Evolutionary conservation across 2,329 filamentous ascomycete genomes (phyloP), one percentile per base, ranked within the genome.

Genomic region (Ampelomyces quisqualis): DNA sequence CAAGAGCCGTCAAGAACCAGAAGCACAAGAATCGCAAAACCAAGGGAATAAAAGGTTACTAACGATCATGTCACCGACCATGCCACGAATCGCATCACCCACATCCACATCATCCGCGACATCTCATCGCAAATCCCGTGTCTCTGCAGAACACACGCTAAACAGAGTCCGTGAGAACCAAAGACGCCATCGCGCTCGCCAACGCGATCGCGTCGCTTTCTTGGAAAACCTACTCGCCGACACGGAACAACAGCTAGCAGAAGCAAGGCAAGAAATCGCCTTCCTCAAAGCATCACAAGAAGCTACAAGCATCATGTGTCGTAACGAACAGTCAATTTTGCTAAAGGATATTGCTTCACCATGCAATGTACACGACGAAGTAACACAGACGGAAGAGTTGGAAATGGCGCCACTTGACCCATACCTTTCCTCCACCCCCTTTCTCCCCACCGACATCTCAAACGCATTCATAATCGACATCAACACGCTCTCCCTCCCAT

Each of bases 111-210:
- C 40, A 33, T 38, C 46, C 18, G 29, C 36, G 14, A n/a, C 38
- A n/a, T 13, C 39, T 7, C 44, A 36, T 3, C 49, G 53, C 33
- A 55, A 45, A 40, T 34, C 44, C 17, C 56, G 58, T 18, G 63
- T 66, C 7, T 56, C 62, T 17, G 57, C 67, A 30, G 61, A 64
- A 32, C 64, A 70, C 48, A 63, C 68, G 0, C 47, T 71, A 15
- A 58, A 55, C 36, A 68, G 75, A 6, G 70, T 75, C 11, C 73
- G 74, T n/a, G 70, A 78, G 31, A 78, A 78, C 47, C 74, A 78
- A 52, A 71, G 75, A 26, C 70, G 74, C 17, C 75, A 78, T 49
- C 72, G 75, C 4, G 73, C 73, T 7, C 62, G 71, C 20, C 65
- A 69, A 28, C 71, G 69, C 32, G 62, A 66, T 24, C 64, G 68